These are phyloP conservation scores for Crepidotus variabilis DNA, from an alignment of 768 basidiomycete species.

Conservation along the genomic window DNA sequence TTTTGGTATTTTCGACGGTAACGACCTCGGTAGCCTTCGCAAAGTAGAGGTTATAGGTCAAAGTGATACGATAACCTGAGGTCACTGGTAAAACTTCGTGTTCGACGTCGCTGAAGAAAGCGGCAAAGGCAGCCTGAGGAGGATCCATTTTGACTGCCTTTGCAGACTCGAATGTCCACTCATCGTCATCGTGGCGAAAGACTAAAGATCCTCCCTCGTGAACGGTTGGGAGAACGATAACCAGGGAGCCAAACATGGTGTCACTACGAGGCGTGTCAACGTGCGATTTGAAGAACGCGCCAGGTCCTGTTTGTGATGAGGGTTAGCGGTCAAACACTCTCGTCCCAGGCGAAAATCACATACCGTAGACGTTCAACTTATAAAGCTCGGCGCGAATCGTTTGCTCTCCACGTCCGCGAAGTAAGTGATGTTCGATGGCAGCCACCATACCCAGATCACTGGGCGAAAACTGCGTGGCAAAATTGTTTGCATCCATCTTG, in stretches of 20 bases:
- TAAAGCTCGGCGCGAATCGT: constrained; percentile 32
- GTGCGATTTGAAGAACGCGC: constrained; percentile 40
- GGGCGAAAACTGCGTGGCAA: constrained; percentile 29
- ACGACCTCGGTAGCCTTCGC: neutral
- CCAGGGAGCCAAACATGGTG: constrained; percentile 42
- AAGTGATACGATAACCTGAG: constrained; percentile 6
- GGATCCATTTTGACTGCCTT: constrained; percentile 10
- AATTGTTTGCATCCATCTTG: constrained; percentile 35
- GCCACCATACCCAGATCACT: constrained; percentile 16
- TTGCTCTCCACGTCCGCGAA: constrained; percentile 14
- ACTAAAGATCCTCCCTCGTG: constrained; percentile 39
- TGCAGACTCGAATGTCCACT: constrained; percentile 32
- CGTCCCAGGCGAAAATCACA: neutral
- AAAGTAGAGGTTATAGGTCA: constrained; percentile 33
- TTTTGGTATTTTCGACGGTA: neutral
- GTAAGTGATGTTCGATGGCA: constrained; percentile 15
- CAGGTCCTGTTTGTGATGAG: constrained; percentile 3
- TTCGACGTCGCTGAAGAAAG: constrained; percentile 30
- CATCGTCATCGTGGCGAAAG: constrained; percentile 22
- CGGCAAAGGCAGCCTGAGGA: constrained; percentile 29
- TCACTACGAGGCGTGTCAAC: constrained; percentile 35
- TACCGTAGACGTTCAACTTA: constrained; percentile 46
- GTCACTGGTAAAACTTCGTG: constrained; percentile 28
- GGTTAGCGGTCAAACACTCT: neutral
- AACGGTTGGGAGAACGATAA: constrained; percentile 35